Percentiles rank a stretch among this genome's conserved stretches.
Evolutionary conservation across 305 asterid genomes (phyloP).

Genomic region (Plantago coronopus): DNA sequence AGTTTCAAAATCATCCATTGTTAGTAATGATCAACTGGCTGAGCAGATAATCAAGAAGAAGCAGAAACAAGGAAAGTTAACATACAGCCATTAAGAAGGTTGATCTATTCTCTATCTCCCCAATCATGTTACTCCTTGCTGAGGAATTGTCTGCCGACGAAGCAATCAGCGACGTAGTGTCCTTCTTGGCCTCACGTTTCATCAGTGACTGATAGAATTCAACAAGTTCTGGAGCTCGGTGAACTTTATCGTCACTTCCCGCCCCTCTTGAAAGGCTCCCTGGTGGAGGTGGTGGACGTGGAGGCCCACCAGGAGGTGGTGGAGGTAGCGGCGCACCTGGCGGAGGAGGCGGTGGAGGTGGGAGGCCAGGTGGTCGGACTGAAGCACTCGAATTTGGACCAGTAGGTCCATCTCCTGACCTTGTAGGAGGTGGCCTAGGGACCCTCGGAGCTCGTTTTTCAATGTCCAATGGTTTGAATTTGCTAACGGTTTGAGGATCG

Average conservation of each 20-base stretch:
- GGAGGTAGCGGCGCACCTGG: slow-evolving; percentile 84
- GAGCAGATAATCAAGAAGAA: not conserved
- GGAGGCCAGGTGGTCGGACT: slow-evolving; percentile 34
- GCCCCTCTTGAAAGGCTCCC: slow-evolving; percentile 57
- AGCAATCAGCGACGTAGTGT: slow-evolving; percentile 55
- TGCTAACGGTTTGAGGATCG: slow-evolving; percentile 64
- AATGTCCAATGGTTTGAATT: slow-evolving; percentile 60
- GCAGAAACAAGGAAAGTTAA: slow-evolving; percentile 19
- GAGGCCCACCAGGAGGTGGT: slow-evolving; percentile 85
- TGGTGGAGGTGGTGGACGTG: slow-evolving; percentile 93
- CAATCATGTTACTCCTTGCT: slow-evolving; percentile 94
- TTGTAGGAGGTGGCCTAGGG: slow-evolving; percentile 85
- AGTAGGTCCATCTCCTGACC: slow-evolving; percentile 45
- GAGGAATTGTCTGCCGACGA: slow-evolving; percentile 56
- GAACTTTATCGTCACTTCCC: slow-evolving; percentile 75
- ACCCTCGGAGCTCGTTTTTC: slow-evolving; percentile 85
- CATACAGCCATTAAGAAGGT: slow-evolving; percentile 89
- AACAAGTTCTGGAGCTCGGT: slow-evolving; percentile 98
- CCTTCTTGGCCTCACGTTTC: slow-evolving; percentile 97
- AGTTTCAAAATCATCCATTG: slow-evolving; percentile 12
- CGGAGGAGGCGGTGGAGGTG: slow-evolving; percentile 76
- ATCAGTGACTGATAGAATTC: slow-evolving; percentile 87
- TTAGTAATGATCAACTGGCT: slow-evolving; percentile 21
- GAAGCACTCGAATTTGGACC: slow-evolving; percentile 31
- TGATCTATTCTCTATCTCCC: slow-evolving; percentile 94